phyloP scores from a whole-genome alignment of 805 yeast species.

The Barnettozyma siamensis region DNA sequence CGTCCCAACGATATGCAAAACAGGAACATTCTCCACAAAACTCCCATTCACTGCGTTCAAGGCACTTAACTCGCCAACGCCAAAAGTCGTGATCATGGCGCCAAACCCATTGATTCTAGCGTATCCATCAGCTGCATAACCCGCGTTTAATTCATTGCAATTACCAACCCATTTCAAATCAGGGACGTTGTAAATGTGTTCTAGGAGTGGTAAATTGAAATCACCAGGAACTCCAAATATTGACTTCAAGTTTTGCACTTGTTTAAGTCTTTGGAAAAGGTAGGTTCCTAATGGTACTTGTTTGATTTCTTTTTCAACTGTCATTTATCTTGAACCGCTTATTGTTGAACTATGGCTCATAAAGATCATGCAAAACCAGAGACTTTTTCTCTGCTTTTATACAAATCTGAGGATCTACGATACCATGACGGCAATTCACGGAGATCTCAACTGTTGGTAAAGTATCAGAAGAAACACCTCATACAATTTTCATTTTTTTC shows the following conservation, averaged over 20 bases:
- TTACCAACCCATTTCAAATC: slow-evolving; percentile 69
- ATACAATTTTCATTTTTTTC: too few species aligned
- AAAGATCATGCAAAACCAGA: too few species aligned
- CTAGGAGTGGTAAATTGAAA: slow-evolving; percentile 59
- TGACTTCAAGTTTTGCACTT: slow-evolving; percentile 44
- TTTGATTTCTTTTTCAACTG: slow-evolving; percentile 10
- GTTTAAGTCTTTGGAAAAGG: slow-evolving; percentile 51
- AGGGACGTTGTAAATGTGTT: slow-evolving; percentile 49
- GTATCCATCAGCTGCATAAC: slow-evolving; percentile 89
- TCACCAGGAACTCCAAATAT: slow-evolving; percentile 77
- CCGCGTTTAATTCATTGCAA: slow-evolving; percentile 86
- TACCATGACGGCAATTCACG: neutral
- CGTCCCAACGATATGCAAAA: slow-evolving; percentile 82
- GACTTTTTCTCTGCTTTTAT: too few species aligned
- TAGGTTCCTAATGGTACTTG: slow-evolving; percentile 55
- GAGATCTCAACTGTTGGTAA: neutral
- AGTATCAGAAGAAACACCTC: too few species aligned
- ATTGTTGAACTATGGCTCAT: too few species aligned
- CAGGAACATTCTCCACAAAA: slow-evolving; percentile 74
- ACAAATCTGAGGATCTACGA: too few species aligned
- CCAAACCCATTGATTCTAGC: slow-evolving; percentile 43
- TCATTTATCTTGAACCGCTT: too few species aligned
- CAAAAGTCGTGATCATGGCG: slow-evolving; percentile 53
- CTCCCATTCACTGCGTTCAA: slow-evolving; percentile 81
- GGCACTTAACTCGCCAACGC: slow-evolving; percentile 88